Conservation (phyloP, 139 green algal genomes). For the Chlorella sp. region DNA sequence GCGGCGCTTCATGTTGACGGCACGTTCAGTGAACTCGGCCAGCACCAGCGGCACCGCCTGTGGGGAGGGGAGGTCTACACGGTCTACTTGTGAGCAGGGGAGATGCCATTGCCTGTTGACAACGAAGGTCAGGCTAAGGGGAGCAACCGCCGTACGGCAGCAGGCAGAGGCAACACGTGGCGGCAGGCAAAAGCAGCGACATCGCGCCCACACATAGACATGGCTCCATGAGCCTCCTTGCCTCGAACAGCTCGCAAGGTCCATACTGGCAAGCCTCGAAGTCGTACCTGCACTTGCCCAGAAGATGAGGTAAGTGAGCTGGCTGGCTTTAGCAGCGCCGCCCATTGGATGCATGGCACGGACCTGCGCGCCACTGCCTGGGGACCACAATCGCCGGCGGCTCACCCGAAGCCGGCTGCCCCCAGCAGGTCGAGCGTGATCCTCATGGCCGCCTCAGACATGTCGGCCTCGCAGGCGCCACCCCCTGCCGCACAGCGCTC, state of each 20-base stretch:
- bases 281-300: constrained; percentile 30
- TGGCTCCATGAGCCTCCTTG: background rate
- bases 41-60: constrained; percentile 14
- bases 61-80: background rate
- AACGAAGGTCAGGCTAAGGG: background rate
- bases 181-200: too few relatives aligned
- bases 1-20: background rate
- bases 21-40: background rate
- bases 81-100: too few relatives aligned
- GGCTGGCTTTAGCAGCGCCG: too few relatives aligned
- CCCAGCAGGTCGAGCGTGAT: constrained; percentile 9
- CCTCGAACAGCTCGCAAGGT: constrained; percentile 13
- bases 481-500: background rate
- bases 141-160: background rate
- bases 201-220: too few relatives aligned
- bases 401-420: background rate
- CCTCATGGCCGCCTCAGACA: constrained; percentile 1
- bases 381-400: too few relatives aligned
- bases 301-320: too few relatives aligned
- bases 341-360: too few relatives aligned
- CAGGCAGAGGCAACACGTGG: too few relatives aligned
- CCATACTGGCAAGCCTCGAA: constrained; percentile 1
- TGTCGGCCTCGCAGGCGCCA: background rate
- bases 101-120: background rate
- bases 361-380: too few relatives aligned